These are phyloP conservation scores for Planoprotostelium fungivorum DNA, from an alignment of 78 protist species.

Conservation along the genomic window DNA sequence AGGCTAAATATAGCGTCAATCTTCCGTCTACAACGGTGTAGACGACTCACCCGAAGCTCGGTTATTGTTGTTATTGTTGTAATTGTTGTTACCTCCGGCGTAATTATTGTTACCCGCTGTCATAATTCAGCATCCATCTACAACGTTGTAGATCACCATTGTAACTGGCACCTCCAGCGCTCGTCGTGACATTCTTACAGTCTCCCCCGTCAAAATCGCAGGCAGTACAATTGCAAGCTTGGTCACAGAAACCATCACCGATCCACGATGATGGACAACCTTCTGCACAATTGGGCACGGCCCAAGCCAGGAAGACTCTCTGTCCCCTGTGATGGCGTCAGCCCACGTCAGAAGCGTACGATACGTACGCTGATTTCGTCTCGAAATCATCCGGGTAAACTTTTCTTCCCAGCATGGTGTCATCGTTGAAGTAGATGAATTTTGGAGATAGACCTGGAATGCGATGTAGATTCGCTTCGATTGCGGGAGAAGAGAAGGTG, in stretches of 20 bases:
- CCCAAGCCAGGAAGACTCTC: slow-evolving; percentile 82
- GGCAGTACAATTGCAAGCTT: slow-evolving; percentile 75
- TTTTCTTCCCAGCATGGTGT: slow-evolving; percentile 83
- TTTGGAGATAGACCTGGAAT: slow-evolving; percentile 88
- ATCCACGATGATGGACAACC: slow-evolving; percentile 88
- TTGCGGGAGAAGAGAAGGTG: slow-evolving; percentile 91
- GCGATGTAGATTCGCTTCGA: slow-evolving; percentile 90
- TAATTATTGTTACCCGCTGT: not conserved
- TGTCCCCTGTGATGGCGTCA: slow-evolving; percentile 31
- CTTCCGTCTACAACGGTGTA: not conserved
- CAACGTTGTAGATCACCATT: not conserved
- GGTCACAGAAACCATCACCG: slow-evolving; percentile 91
- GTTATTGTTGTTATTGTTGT: not conserved
- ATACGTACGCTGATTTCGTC: slow-evolving; percentile 64
- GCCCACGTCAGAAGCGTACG: slow-evolving; percentile 12
- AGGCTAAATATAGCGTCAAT: too few species aligned
- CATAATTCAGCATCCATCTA: not conserved
- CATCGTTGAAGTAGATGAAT: slow-evolving; percentile 95
- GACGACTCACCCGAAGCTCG: too few species aligned
- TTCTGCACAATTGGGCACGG: slow-evolving; percentile 88
- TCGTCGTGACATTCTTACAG: slow-evolving; percentile 47
- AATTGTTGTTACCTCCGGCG: not conserved
- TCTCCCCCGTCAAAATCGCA: slow-evolving; percentile 90
- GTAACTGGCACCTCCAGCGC: not conserved
- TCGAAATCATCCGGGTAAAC: slow-evolving; percentile 89